Conservation (phyloP, 1,139 yeast genomes). For the Arxiozyma slooffiae region DNA sequence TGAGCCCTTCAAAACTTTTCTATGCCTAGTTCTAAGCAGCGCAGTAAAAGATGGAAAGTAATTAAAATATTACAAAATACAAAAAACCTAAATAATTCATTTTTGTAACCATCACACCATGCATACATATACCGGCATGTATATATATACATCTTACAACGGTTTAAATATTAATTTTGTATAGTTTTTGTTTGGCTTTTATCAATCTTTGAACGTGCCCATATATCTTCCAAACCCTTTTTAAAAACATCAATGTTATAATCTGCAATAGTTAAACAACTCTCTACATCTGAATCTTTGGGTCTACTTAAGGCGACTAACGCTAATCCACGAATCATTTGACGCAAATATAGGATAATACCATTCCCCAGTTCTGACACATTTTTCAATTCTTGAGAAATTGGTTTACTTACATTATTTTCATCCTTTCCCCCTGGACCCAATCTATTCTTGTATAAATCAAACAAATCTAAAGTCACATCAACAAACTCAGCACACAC, state of each 20-base stretch:
- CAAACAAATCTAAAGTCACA: slow-evolving; percentile 81
- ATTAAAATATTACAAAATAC: no score
- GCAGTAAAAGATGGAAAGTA: no score
- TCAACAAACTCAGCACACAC: slow-evolving; percentile 96
- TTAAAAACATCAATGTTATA: slow-evolving; percentile 80
- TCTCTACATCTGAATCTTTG: slow-evolving; percentile 43
- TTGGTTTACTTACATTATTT: slow-evolving; percentile 8
- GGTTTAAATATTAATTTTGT: not conserved
- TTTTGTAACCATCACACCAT: no score
- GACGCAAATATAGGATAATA: slow-evolving; percentile 67
- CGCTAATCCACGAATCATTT: slow-evolving; percentile 89
- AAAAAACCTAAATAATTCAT: not conserved
- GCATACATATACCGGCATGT: no score
- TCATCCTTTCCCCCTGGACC: slow-evolving; percentile 10
- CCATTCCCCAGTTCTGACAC: slow-evolving; percentile 76
- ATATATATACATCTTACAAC: not conserved
- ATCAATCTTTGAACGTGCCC: slow-evolving; percentile 37
- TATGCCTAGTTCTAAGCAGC: no score
- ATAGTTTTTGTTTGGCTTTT: not conserved
- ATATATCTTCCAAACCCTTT: slow-evolving; percentile 68
- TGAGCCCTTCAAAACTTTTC: no score
- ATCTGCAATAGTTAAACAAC: slow-evolving; percentile 67
- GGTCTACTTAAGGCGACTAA: slow-evolving; percentile 76
- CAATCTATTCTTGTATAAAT: slow-evolving; percentile 43
- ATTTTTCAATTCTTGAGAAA: slow-evolving; percentile 43